Base-by-base conservation (phyloP, 1,284 basidiomycete species). In the Gymnopus androsaceus region DNA sequence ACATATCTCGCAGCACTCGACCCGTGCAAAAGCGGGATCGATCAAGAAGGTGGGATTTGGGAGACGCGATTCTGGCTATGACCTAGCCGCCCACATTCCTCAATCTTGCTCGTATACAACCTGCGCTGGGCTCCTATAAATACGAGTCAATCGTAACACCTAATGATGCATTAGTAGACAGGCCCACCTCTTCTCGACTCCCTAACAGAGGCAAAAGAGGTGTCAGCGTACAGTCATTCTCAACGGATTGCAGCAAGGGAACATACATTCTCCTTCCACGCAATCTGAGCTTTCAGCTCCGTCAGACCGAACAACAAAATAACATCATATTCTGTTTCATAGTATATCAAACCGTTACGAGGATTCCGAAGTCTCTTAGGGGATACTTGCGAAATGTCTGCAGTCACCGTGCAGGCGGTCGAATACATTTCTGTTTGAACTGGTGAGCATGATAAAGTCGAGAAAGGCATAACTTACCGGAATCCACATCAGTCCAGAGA, bases 241-340 rank as follows among this genome's bases (percentile, higher is more conserved):
- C 11, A 33, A 23, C 23, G 12, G 15, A 49, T 12, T 28, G 17
- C 9, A 4, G 9, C 2, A 17, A 21, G 19, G 11, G 53, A 4
- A 65, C 69, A 46, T 55, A 77, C 79, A 52, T 75, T 69, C 37
- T 80, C 78, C 44, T 61, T 64, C 76, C 78, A 80, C 25, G 69
- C 65, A 34, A 80, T 60, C 52, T 78, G 74, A 0, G 78, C 78
- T 51, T 70, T 73, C 50, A 80, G 65, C 60, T 80, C 78, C 0
- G 79, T 78, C 46, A 77, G 57, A 3, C 79, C 79, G 45, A 81
- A 75, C 11, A 75, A 59, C 33, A 80, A 58, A 17, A 80, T 64
- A 2, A 81, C 62, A 19, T 75, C 72, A 56, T 71, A 74, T 1
- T 67, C 57, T 15, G 75, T 51, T 6, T 58, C 46, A 42, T 74